phyloP scores from a whole-genome alignment of 2,329 filamentous ascomycete species.

The Cytospora schulzeri region DNA sequence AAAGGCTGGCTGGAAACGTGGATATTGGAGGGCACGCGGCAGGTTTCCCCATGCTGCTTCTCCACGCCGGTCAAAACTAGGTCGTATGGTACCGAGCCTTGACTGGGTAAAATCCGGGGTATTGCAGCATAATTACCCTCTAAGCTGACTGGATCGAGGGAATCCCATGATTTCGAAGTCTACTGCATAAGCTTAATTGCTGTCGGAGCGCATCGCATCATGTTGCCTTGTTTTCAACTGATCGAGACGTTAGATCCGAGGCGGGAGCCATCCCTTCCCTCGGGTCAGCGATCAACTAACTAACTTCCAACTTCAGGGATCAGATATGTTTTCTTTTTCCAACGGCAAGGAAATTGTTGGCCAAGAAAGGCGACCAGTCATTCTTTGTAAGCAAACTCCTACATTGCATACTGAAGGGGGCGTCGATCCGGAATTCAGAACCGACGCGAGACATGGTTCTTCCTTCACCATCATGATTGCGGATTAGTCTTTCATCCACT shows the following conservation, averaged over 20 bases:
- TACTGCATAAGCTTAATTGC: conserved; percentile 17
- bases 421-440: neutral
- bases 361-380: conserved; percentile 1
- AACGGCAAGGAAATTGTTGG: neutral
- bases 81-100: neutral
- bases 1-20: conserved; percentile 1
- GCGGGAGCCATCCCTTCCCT: conserved; percentile 10
- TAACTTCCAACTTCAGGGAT: neutral
- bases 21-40: conserved; percentile 8
- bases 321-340: neutral
- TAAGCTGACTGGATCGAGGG: conserved; percentile 6
- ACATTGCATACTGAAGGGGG: neutral
- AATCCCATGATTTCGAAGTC: neutral
- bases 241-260: conserved; percentile 10
- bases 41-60: neutral
- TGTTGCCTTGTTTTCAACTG: neutral
- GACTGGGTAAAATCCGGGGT: neutral
- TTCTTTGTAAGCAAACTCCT: neutral
- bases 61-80: neutral
- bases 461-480: neutral
- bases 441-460: neutral
- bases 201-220: conserved; percentile 9
- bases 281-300: conserved; percentile 17
- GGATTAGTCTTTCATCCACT: neutral
- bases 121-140: neutral